Evolutionary conservation across 768 basidiomycete species (phyloP).

Genomic region (Termitomyces eurrhizus): DNA sequence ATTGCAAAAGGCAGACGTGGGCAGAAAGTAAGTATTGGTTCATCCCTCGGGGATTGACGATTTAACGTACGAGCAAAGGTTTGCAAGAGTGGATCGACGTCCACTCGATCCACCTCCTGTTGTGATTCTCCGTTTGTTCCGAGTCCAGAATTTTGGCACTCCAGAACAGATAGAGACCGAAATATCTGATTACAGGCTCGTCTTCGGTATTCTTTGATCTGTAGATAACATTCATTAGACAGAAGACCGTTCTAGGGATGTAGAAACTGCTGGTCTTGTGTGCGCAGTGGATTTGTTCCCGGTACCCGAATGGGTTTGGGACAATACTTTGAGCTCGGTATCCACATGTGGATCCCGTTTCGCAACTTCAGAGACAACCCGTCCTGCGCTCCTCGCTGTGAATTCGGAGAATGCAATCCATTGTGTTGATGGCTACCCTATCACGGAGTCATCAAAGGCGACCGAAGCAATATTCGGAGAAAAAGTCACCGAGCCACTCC

Average conservation of each 20-base stretch:
- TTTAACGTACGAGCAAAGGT: slow-evolving; percentile 30
- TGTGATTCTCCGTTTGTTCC: slow-evolving; percentile 47
- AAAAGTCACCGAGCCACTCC: slow-evolving; percentile 53
- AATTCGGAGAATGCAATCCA: slow-evolving; percentile 27
- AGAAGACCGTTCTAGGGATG: slow-evolving; percentile 32
- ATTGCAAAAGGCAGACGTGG: slow-evolving; percentile 63
- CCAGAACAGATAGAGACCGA: slow-evolving; percentile 42
- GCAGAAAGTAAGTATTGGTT: slow-evolving; percentile 49
- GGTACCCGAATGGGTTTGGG: slow-evolving; percentile 34
- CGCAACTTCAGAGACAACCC: neutral
- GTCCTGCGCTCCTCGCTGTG: neutral
- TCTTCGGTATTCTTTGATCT: neutral
- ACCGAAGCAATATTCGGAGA: slow-evolving; percentile 59
- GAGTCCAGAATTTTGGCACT: slow-evolving; percentile 37
- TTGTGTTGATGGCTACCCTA: slow-evolving; percentile 29
- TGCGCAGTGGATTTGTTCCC: slow-evolving; percentile 74
- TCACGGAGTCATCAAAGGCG: slow-evolving; percentile 37
- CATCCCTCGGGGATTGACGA: neutral
- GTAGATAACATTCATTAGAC: neutral
- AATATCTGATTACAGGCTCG: slow-evolving; percentile 46
- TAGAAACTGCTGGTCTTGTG: slow-evolving; percentile 55
- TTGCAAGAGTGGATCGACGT: slow-evolving; percentile 57
- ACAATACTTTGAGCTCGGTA: neutral
- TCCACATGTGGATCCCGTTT: neutral
- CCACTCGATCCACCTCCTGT: slow-evolving; percentile 68